These are phyloP conservation scores for Ochromonas danica DNA, from an alignment of 108 stramenopile species.

Conservation along the genomic window DNA sequence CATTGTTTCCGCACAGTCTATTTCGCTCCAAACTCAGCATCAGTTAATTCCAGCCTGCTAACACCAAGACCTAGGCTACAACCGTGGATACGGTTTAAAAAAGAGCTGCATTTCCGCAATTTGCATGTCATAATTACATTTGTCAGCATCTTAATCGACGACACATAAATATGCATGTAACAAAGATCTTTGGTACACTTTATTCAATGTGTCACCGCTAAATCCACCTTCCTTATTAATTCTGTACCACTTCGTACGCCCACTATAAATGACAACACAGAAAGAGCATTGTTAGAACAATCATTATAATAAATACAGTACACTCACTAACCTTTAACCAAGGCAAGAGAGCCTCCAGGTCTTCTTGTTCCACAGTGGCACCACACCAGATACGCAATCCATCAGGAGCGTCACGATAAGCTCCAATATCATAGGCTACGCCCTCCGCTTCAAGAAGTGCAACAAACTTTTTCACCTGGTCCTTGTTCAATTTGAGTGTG, in stretches of 20 bases:
- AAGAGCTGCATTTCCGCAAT: too few relatives aligned
- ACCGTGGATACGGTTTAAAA: too few relatives aligned
- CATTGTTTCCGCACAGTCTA: too few relatives aligned
- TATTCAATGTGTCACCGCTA: too few relatives aligned
- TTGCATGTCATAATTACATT: too few relatives aligned
- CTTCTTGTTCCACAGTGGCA: conserved; percentile 93
- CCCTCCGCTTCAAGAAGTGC: conserved; percentile 82
- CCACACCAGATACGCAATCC: conserved; percentile 99
- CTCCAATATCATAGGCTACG: conserved; percentile 95
- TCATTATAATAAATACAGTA: background rate
- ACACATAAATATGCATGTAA: too few relatives aligned
- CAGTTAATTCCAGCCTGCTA: too few relatives aligned
- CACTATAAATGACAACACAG: background rate
- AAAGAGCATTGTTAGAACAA: background rate
- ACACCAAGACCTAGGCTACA: too few relatives aligned
- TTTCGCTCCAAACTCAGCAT: too few relatives aligned
- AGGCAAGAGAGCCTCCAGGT: conserved; percentile 93
- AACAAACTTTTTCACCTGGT: conserved; percentile 93
- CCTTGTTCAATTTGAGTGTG: conserved; percentile 80
- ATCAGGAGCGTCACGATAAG: conserved; percentile 98
- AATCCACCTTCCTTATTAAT: too few relatives aligned
- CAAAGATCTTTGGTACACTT: too few relatives aligned
- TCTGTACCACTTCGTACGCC: background rate
- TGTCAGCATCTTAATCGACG: too few relatives aligned
- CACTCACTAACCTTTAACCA: conserved; percentile 75